Evolutionary conservation across 1,284 basidiomycete genomes (phyloP), one percentile per base, ranked within the genome.

Genomic region (Tilletia caries): DNA sequence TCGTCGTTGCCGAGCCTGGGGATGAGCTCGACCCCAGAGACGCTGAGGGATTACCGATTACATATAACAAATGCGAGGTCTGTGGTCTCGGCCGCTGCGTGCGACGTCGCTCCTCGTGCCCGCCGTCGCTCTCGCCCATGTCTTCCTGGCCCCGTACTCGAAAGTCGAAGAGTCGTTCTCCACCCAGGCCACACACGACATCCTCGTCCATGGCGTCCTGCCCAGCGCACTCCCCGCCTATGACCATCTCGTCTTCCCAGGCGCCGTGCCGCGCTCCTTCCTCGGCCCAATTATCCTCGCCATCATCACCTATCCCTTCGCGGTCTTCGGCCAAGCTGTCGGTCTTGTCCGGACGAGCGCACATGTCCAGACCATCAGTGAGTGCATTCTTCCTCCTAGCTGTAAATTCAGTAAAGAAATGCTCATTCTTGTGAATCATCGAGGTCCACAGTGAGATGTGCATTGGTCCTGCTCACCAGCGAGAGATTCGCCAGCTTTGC

Each of bases 151-250:
- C 2, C 95, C 95, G 0, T 95, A 91, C 82, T 92, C 92, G 2
- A 98, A 98, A 85, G 95, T 98, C 48, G 96, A 98, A 83, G 95
- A 98, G 85, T 92, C 91, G 80, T 97, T 98, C 86, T 94, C 91
- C 72, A 87, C 98, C 4, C 95, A 98, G 81, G 95, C 93, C 0
- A 89, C 88, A 0, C 92, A 96, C 82, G 95, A 98, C 83, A 86
- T 93, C 25, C 86, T 97, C 37, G 87, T 90, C 85, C 90, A 91
- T 76, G 92, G 92, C 12, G 78, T 90, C 18, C 68, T 79, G 0
- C 79, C 85, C 25, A 23, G 62, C 1, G 69, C 66, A 3, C 32
- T 68, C 46, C 3, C 18, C 0, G 70, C 93, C 90, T 97, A 92
- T 84, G 95, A 98, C 83, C 95, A 98, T 82, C 87, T 91, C 75